Conservation (phyloP, 495 filamentous ascomycete species). For the Penicillium coprophilum region DNA sequence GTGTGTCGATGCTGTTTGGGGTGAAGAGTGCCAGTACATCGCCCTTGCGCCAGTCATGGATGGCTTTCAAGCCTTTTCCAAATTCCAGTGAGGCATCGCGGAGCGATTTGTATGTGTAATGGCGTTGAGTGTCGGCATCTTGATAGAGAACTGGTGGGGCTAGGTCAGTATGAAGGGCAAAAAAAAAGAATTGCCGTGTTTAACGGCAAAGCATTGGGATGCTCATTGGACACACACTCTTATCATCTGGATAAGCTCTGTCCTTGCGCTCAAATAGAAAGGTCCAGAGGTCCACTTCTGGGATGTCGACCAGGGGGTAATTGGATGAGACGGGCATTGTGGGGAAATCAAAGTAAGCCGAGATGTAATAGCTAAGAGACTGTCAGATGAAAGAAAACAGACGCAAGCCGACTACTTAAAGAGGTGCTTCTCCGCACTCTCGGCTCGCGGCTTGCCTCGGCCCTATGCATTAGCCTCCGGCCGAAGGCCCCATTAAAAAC, state of each 20-base stretch:
- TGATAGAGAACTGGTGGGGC: conserved; percentile 69
- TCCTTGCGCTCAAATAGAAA: conserved; percentile 79
- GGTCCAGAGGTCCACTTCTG: conserved; percentile 63
- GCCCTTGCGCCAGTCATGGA: conserved; percentile 76
- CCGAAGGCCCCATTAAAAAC: neutral
- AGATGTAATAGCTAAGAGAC: conserved; percentile 1
- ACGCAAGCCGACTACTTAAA: neutral
- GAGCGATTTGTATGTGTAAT: conserved; percentile 71
- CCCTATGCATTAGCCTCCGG: conserved; percentile 2
- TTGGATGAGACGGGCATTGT: conserved; percentile 44
- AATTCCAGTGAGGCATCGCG: conserved; percentile 68
- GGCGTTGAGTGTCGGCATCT: conserved; percentile 69
- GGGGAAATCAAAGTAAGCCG: conserved; percentile 21
- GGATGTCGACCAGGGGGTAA: conserved; percentile 41
- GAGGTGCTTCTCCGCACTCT: conserved; percentile 18
- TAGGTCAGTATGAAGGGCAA: conserved; percentile 18
- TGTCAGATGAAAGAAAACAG: conserved; percentile 5
- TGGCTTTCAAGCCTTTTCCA: conserved; percentile 70
- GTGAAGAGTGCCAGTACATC: conserved; percentile 71
- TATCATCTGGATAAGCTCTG: conserved; percentile 60
- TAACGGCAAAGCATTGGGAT: neutral
- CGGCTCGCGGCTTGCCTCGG: conserved; percentile 26
- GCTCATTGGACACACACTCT: conserved; percentile 29
- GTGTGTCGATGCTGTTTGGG: conserved; percentile 74
- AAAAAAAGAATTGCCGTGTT: too few species aligned